These are phyloP conservation scores for Linum lewisii DNA, from an alignment of 345 rosid species.

Conservation along the genomic window DNA sequence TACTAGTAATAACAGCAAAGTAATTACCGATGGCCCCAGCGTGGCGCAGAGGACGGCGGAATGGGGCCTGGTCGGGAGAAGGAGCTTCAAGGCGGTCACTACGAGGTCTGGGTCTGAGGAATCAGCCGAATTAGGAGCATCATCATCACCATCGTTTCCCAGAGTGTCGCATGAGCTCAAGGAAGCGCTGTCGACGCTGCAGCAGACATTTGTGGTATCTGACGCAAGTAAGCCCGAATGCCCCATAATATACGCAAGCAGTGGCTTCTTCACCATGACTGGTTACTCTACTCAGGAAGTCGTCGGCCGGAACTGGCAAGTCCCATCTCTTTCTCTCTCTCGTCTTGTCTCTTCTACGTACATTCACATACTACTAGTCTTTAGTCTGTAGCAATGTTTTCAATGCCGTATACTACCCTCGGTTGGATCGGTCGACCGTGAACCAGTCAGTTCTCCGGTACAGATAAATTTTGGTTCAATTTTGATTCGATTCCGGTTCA, in stretches of 20 bases:
- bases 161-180: slow-evolving; percentile 83
- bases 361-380: background rate
- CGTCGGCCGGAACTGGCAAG: slow-evolving; percentile 85
- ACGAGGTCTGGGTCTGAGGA: slow-evolving; percentile 41
- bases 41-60: slow-evolving; percentile 68
- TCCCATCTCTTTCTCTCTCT: background rate
- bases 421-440: no score
- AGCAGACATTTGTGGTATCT: slow-evolving; percentile 93
- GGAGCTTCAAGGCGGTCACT: slow-evolving; percentile 32
- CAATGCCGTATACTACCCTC: no score
- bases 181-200: slow-evolving; percentile 73
- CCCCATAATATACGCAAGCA: slow-evolving; percentile 89
- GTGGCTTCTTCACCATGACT: slow-evolving; percentile 89
- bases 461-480: no score
- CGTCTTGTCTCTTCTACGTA: background rate
- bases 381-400: background rate
- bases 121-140: slow-evolving; percentile 34
- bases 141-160: slow-evolving; percentile 49
- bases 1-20: background rate
- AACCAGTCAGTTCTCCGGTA: no score
- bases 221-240: slow-evolving; percentile 83
- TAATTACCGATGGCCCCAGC: slow-evolving; percentile 15
- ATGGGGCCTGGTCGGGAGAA: slow-evolving; percentile 70
- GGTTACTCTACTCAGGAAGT: slow-evolving; percentile 80
- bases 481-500: no score